Evolutionary conservation across 2,329 filamentous ascomycete genomes (phyloP).

Genomic region (Massarina eburnea): DNA sequence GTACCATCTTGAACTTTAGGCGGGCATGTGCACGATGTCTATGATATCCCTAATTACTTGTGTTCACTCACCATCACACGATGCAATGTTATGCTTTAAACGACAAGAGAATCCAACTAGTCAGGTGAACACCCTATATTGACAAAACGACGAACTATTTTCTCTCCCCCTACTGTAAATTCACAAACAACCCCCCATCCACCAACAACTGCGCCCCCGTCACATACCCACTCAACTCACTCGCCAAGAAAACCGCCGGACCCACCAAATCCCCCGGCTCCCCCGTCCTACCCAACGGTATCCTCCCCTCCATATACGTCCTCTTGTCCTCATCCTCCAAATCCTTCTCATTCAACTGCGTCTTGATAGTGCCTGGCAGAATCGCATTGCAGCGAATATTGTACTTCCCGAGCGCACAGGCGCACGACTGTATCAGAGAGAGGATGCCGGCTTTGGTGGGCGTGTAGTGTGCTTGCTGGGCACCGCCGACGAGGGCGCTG

Average conservation of each 20-base stretch:
- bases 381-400: slow-evolving; percentile 81
- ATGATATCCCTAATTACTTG: too few species aligned
- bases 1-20: neutral
- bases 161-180: slow-evolving; percentile 53
- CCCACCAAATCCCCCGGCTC: slow-evolving; percentile 71
- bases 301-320: slow-evolving; percentile 76
- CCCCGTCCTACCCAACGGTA: slow-evolving; percentile 62
- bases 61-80: too few species aligned
- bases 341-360: slow-evolving; percentile 83
- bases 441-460: slow-evolving; percentile 80
- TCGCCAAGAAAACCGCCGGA: slow-evolving; percentile 82
- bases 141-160: neutral
- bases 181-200: slow-evolving; percentile 87
- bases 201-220: slow-evolving; percentile 82
- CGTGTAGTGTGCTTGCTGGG: slow-evolving; percentile 80
- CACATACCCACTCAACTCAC: slow-evolving; percentile 60
- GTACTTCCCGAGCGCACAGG: slow-evolving; percentile 75
- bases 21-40: slow-evolving; percentile 4
- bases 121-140: neutral
- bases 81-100: too few species aligned
- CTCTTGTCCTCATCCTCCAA: slow-evolving; percentile 72
- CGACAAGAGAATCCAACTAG: too few species aligned
- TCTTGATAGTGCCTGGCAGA: slow-evolving; percentile 79
- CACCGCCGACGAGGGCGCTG: slow-evolving; percentile 75
- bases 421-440: slow-evolving; percentile 80